These are phyloP conservation scores for Acaromyces ingoldii DNA, from an alignment of 1,284 basidiomycete genomes.

Conservation along the genomic window DNA sequence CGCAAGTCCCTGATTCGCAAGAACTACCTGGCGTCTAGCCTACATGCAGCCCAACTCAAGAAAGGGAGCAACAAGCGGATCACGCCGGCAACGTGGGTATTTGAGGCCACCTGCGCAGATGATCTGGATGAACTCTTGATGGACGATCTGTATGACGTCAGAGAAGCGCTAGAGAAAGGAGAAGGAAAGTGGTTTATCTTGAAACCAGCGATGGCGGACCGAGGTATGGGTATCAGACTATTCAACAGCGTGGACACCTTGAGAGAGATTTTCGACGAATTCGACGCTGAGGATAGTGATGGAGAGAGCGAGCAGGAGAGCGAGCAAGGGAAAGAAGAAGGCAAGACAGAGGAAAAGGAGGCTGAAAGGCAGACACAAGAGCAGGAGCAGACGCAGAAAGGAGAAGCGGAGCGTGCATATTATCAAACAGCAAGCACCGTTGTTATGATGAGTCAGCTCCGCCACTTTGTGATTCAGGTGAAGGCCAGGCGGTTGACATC, in stretches of 20 bases:
- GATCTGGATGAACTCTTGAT: slow-evolving; percentile 90
- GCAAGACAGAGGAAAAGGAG: not conserved
- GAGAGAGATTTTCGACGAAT: slow-evolving; percentile 67
- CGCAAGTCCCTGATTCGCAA: slow-evolving; percentile 91
- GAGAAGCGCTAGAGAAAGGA: slow-evolving; percentile 57
- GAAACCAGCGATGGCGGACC: slow-evolving; percentile 95
- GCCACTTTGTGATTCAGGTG: slow-evolving; percentile 96
- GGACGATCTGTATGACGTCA: slow-evolving; percentile 89
- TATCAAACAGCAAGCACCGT: too few species aligned
- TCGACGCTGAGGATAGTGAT: slow-evolving; percentile 48
- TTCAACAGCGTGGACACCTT: slow-evolving; percentile 76
- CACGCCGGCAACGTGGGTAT: slow-evolving; percentile 74
- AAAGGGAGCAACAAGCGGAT: not conserved
- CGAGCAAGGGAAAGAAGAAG: not conserved
- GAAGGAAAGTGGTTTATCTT: slow-evolving; percentile 58
- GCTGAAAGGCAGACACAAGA: slow-evolving; percentile 47
- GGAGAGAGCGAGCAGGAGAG: slow-evolving; percentile 4
- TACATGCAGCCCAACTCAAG: slow-evolving; percentile 54
- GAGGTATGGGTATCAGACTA: slow-evolving; percentile 87
- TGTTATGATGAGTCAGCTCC: slow-evolving; percentile 66
- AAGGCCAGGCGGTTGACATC: too few species aligned
- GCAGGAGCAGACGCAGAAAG: slow-evolving; percentile 16
- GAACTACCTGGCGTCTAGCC: slow-evolving; percentile 77
- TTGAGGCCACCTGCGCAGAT: slow-evolving; percentile 86
- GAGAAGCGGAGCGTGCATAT: too few species aligned